Percentiles rank a stretch among this genome's conserved stretches.
Conservation (phyloP, 306 rosid species). For the Albizia julibrissin region DNA sequence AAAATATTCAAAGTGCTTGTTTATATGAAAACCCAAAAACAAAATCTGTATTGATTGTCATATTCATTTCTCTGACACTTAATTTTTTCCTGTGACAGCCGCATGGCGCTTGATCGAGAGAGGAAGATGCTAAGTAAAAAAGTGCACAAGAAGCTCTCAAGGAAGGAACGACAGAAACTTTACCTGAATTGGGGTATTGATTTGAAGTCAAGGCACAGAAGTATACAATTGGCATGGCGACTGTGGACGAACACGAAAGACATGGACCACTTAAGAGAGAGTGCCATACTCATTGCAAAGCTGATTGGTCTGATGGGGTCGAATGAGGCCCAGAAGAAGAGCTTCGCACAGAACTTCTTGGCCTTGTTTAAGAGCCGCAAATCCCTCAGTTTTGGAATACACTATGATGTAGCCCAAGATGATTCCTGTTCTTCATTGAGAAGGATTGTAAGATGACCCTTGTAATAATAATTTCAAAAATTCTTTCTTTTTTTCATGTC, state of each 20-base stretch:
- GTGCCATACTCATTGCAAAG: slow-evolving; percentile 76
- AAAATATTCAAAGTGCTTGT: background rate
- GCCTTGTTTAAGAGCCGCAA: slow-evolving; percentile 35
- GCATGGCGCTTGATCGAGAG: slow-evolving; percentile 63
- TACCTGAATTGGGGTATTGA: slow-evolving; percentile 70
- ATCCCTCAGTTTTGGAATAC: slow-evolving; percentile 52
- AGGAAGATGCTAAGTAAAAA: slow-evolving; percentile 77
- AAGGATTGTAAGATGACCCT: slow-evolving; percentile 28
- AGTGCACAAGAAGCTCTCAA: slow-evolving; percentile 60
- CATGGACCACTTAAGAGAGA: slow-evolving; percentile 56
- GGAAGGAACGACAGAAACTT: slow-evolving; percentile 60
- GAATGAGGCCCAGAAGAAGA: slow-evolving; percentile 52
- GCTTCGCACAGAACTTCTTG: slow-evolving; percentile 64
- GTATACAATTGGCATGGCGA: slow-evolving; percentile 62
- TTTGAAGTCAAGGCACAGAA: slow-evolving; percentile 67
- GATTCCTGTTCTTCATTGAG: slow-evolving; percentile 24
- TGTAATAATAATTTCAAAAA: slow-evolving; percentile 22
- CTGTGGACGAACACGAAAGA: slow-evolving; percentile 69
- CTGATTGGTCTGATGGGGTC: slow-evolving; percentile 63
- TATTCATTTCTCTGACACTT: slow-evolving; percentile 12
- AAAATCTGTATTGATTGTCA: slow-evolving; percentile 2
- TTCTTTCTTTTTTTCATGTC: background rate
- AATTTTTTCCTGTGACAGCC: slow-evolving; percentile 37
- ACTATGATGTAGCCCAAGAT: slow-evolving; percentile 32
- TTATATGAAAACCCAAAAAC: background rate